These are phyloP conservation scores for Forsythia suspensa DNA, from an alignment of 257 asterid species.

Conservation along the genomic window DNA sequence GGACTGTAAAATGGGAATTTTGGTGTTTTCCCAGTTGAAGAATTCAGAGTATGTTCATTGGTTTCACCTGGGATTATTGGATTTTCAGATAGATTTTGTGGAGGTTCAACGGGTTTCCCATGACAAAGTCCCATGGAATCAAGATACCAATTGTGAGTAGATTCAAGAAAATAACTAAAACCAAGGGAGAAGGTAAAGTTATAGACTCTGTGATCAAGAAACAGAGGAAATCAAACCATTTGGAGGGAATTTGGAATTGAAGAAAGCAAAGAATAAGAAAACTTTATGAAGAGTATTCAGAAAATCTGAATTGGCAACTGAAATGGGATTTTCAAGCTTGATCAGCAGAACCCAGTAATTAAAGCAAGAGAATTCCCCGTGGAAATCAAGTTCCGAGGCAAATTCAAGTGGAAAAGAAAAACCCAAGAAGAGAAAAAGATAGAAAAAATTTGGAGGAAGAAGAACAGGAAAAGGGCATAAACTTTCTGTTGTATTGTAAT, in stretches of 20 bases:
- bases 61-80: conserved; percentile 46
- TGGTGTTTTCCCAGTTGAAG: conserved; percentile 76
- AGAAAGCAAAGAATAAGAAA: not conserved
- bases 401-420: conserved; percentile 19
- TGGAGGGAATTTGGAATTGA: not conserved
- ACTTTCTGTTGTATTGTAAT: conserved; percentile 32
- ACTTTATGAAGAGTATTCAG: too few species aligned
- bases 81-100: conserved; percentile 53
- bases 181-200: not conserved
- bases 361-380: conserved; percentile 16
- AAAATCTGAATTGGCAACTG: conserved; percentile 5
- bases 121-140: conserved; percentile 93
- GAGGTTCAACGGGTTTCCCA: conserved; percentile 79
- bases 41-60: conserved; percentile 45
- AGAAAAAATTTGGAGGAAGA: not conserved
- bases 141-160: conserved; percentile 30
- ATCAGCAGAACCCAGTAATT: conserved; percentile 34
- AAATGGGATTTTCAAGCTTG: conserved; percentile 31
- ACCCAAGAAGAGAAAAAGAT: conserved; percentile 13
- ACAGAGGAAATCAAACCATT: not conserved
- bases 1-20: conserved; percentile 94
- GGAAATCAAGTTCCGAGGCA: conserved; percentile 13
- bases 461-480: conserved; percentile 21
- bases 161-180: conserved; percentile 16
- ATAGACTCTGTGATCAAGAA: not conserved